Evolutionary conservation across 148 eudicot genomes (phyloP).

Genomic region (Diospyros kaki): DNA sequence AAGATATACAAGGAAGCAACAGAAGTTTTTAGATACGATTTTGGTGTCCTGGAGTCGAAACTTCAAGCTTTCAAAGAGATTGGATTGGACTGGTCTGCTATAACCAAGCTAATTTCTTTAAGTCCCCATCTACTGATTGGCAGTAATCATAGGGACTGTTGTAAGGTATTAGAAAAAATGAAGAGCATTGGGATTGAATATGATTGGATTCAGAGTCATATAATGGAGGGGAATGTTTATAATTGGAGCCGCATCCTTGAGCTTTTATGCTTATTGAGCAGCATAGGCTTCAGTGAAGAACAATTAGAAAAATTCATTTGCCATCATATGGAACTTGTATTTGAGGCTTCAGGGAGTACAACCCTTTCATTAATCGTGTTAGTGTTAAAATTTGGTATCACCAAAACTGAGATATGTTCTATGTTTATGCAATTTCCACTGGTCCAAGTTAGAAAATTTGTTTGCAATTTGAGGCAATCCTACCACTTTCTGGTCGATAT

Average conservation of each 20-base stretch:
- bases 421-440: conserved; percentile 43
- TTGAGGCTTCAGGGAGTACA: conserved; percentile 47
- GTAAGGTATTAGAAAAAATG: conserved; percentile 29
- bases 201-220: conserved; percentile 42
- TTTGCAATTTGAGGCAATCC: conserved; percentile 43
- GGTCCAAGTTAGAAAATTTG: conserved; percentile 32
- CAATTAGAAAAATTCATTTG: conserved; percentile 29
- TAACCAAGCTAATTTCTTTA: conserved; percentile 38
- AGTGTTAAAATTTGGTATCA: conserved; percentile 57
- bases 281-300: conserved; percentile 36
- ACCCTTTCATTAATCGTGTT: conserved; percentile 43
- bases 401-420: conserved; percentile 28
- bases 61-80: conserved; percentile 43
- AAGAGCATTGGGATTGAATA: conserved; percentile 38
- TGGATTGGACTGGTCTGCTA: conserved; percentile 39
- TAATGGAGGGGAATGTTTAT: conserved; percentile 34
- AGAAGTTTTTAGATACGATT: conserved; percentile 48
- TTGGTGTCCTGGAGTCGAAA: conserved; percentile 42
- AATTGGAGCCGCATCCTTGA: conserved; percentile 56
- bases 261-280: conserved; percentile 35
- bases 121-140: conserved; percentile 53
- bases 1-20: conserved; percentile 54
- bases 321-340: conserved; percentile 44
- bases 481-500: conserved; percentile 44
- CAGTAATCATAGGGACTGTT: conserved; percentile 24